Percentiles rank a stretch among this genome's conserved stretches.
phyloP scores from a whole-genome alignment of 2,329 filamentous ascomycete genomes.

The Allantophomopsis cytisporea region DNA sequence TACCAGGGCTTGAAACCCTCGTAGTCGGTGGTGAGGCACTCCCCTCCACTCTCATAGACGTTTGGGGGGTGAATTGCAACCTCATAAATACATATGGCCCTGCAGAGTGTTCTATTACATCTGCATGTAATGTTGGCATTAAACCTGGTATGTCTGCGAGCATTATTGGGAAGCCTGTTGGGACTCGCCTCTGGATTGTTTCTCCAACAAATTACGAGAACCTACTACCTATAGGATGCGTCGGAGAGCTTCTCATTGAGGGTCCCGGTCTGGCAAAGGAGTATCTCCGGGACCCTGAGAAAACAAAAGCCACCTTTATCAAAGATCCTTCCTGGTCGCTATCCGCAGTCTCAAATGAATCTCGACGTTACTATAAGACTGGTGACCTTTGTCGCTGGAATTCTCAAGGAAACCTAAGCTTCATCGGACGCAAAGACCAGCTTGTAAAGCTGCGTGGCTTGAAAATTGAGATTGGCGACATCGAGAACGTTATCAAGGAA shows the following conservation, averaged over 20 bases:
- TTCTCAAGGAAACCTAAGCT: conserved; percentile 43
- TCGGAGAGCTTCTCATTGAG: conserved; percentile 1
- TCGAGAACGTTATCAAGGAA: conserved; percentile 19
- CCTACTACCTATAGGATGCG: background rate
- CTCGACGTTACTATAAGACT: conserved; percentile 37
- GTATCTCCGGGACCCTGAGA: conserved; percentile 1
- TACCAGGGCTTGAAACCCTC: background rate
- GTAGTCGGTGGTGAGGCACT: conserved; percentile 56
- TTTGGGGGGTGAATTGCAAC: too few species aligned
- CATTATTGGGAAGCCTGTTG: background rate
- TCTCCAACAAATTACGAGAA: background rate
- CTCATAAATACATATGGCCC: too few species aligned
- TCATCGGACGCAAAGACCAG: conserved; percentile 46
- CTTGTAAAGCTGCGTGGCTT: conserved; percentile 52
- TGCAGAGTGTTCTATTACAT: too few species aligned
- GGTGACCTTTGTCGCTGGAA: conserved; percentile 48
- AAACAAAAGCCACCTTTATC: conserved; percentile 2
- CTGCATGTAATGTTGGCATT: too few species aligned
- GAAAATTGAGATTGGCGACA: conserved; percentile 50
- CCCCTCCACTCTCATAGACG: conserved; percentile 13
- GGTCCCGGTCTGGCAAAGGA: background rate
- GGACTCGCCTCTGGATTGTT: background rate
- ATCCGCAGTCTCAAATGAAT: background rate
- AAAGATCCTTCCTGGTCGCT: conserved; percentile 3
- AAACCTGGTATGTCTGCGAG: too few species aligned